Evolutionary conservation across 768 basidiomycete species (phyloP), one percentile per base, ranked within the genome.

Genomic region (Leccinum variicolor): DNA sequence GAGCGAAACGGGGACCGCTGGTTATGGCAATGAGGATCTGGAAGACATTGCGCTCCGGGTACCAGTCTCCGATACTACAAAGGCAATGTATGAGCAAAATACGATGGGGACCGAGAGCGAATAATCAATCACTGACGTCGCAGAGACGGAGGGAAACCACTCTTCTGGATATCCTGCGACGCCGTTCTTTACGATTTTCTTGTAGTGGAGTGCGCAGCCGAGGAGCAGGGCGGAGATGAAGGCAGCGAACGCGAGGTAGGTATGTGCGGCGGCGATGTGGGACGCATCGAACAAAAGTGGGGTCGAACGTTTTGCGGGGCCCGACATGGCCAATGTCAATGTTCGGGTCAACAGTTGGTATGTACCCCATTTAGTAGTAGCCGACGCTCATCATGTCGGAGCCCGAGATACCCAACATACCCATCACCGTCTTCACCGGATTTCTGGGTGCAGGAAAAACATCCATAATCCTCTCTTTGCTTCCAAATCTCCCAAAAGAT

Each of bases 351-450:
- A 46, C 45, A 1, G 21, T 21, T 5, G 3, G 5, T 3, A 14
- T 6, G 19, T 13, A 13, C 43, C 21, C 6, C 21, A 45, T 45
- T 45, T 45, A 45, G 45, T 25, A 14, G 43, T 45, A 15, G 8
- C 9, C 17, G 17, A 25, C 46, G 3, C n/a, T 13, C 7, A 54
- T 15, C 46, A 67, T 69, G 67, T 6, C 52, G 19, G 53, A 9
- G 36, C 50, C 6, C 10, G 51, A 39, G 62, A 55, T 57, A 55
- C 41, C 58, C 54, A 10, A 57, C 49, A 94, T 94, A 63, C 92
- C 93, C 13, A 87, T 97, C 62, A 95, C 95, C 1, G 90, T 95
- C 57, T 93, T 96, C 74, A 98, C 94, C n/a, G 94, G 94, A 15
- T 96, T 93, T 69, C 82, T 94, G 4, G 90, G 89, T 3, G 88